A percentile compares a stretch with the other conserved stretches of the same genome.
Evolutionary conservation across 148 eudicot genomes (phyloP).

Genomic region (Pharnaceum exiguum): DNA sequence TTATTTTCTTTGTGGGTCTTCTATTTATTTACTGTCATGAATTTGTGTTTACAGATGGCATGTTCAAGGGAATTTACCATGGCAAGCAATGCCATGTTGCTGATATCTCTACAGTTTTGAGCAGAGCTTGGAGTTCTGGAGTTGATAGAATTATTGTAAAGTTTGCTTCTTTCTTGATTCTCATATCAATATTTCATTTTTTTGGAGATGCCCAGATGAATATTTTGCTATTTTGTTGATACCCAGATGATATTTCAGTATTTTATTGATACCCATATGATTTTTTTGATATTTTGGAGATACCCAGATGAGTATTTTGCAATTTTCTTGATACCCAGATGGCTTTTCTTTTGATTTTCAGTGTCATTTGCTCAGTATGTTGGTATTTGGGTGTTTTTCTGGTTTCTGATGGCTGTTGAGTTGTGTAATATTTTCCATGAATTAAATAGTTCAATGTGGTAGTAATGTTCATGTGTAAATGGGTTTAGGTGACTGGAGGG

Average conservation of each 20-base stretch:
- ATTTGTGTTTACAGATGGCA: conserved; percentile 48
- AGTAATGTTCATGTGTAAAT: neutral
- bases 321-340: too few species aligned
- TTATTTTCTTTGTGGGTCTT: neutral
- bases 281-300: neutral
- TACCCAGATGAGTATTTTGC: too few species aligned
- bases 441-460: neutral
- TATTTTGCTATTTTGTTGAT: too few species aligned
- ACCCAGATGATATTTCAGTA: neutral
- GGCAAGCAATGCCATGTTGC: conserved; percentile 56
- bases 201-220: neutral
- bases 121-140: conserved; percentile 92
- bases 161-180: neutral
- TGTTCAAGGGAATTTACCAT: conserved; percentile 91
- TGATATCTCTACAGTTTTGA: conserved; percentile 44
- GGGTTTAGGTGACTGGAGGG: conserved; percentile 90
- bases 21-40: neutral
- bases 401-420: neutral
- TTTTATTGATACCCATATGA: too few species aligned
- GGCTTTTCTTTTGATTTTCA: neutral
- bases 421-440: conserved; percentile 4
- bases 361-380: neutral
- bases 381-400: conserved; percentile 1
- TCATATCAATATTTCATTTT: neutral
- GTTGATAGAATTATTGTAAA: conserved; percentile 89